phyloP scores from a whole-genome alignment of 257 asterid genomes.

The Vinca minor region DNA sequence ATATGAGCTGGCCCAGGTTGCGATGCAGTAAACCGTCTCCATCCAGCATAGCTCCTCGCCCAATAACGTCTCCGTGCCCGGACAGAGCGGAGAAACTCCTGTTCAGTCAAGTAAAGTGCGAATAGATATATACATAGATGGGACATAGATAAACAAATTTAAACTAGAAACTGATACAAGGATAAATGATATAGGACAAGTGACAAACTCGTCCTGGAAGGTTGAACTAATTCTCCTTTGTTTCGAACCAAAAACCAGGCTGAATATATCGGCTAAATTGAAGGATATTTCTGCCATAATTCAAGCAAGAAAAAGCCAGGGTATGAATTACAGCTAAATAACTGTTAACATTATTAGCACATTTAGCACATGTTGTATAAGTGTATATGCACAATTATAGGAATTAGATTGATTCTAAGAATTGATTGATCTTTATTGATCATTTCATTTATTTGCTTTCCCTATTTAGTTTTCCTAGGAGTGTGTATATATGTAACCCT shows the following conservation, averaged over 20 bases:
- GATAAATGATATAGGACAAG: too few relatives aligned
- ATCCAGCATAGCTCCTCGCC: conserved; percentile 99
- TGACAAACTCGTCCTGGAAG: neutral
- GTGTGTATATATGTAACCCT: too few relatives aligned
- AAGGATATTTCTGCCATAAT: neutral
- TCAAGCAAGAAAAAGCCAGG: neutral
- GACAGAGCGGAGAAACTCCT: conserved; percentile 72
- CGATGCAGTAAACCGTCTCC: conserved; percentile 85
- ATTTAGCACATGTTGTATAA: too few relatives aligned
- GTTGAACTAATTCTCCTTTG: neutral
- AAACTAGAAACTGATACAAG: too few relatives aligned
- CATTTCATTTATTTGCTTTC: too few relatives aligned
- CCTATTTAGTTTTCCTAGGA: too few relatives aligned
- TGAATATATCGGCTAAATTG: neutral
- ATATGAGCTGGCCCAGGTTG: conserved; percentile 82
- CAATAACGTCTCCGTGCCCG: conserved; percentile 82
- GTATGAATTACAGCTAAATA: neutral
- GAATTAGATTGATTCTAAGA: too few relatives aligned
- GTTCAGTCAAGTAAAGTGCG: conserved; percentile 13
- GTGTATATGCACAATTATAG: too few relatives aligned
- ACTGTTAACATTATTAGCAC: too few relatives aligned
- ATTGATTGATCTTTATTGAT: too few relatives aligned
- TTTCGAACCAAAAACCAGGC: too few relatives aligned
- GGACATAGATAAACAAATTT: neutral
- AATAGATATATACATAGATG: neutral